Evolutionary conservation across 1,139 yeast genomes (phyloP).

Genomic region (Geotrichum histeridarum): DNA sequence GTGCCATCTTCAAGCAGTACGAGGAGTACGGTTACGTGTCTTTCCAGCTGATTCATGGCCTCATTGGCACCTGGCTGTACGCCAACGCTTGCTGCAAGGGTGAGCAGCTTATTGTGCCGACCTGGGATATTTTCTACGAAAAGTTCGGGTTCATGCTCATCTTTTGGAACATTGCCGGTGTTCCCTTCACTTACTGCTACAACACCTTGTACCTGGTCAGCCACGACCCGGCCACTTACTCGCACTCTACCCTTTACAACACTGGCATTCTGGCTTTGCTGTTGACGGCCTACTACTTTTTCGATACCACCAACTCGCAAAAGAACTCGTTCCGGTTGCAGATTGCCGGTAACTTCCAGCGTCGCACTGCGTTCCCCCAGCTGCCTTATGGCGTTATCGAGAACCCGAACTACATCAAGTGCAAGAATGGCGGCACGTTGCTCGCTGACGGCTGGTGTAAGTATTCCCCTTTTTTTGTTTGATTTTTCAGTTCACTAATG

Average conservation of each 20-base stretch:
- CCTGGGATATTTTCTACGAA: conserved; percentile 99
- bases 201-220: conserved; percentile 76
- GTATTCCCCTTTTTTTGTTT: conserved; percentile 24
- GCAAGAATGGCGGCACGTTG: conserved; percentile 77
- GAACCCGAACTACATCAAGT: conserved; percentile 77
- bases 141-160: conserved; percentile 96
- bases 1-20: conserved; percentile 70
- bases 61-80: conserved; percentile 86
- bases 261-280: conserved; percentile 52
- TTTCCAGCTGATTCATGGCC: conserved; percentile 67
- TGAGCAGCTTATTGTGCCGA: conserved; percentile 92
- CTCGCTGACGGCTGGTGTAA: conserved; percentile 92
- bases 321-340: conserved; percentile 88
- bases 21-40: conserved; percentile 75
- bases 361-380: conserved; percentile 88
- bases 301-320: conserved; percentile 92
- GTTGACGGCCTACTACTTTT: conserved; percentile 76
- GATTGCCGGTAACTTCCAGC: conserved; percentile 68
- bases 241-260: conserved; percentile 61
- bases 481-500: background rate
- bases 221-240: conserved; percentile 79
- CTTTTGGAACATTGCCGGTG: conserved; percentile 99
- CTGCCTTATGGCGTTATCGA: conserved; percentile 76
- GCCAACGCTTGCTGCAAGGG: conserved; percentile 98
- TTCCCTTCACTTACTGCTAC: conserved; percentile 95